Evolutionary conservation across 1,139 yeast genomes (phyloP).

Genomic region (Candida tropicalis): DNA sequence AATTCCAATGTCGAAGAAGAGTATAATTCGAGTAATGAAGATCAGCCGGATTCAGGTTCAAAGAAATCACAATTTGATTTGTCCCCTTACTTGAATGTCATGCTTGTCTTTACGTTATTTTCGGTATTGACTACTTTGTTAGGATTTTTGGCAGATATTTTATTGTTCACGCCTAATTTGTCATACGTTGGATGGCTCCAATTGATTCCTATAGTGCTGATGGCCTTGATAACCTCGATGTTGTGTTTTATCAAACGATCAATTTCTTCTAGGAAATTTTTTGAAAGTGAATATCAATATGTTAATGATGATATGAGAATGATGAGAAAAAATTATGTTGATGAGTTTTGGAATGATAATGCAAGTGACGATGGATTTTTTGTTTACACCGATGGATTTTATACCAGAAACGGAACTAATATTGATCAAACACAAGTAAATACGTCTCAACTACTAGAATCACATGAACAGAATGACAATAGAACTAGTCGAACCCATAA

Average conservation of each 20-base stretch:
- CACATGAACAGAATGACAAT: background rate
- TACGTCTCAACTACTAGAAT: background rate
- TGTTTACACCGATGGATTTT: slow-evolving; percentile 49
- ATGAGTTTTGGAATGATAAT: slow-evolving; percentile 23
- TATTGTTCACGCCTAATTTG: slow-evolving; percentile 43
- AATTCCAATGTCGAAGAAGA: background rate
- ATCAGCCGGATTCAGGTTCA: slow-evolving; percentile 3
- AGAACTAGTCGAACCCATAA: background rate
- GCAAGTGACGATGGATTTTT: slow-evolving; percentile 50
- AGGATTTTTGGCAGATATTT: slow-evolving; percentile 44
- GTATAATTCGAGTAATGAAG: background rate
- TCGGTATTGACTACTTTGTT: slow-evolving; percentile 42
- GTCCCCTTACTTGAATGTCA: slow-evolving; percentile 33
- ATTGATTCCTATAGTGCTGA: slow-evolving; percentile 38
- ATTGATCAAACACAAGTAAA: slow-evolving; percentile 7
- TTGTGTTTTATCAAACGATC: slow-evolving; percentile 45
- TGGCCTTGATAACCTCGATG: slow-evolving; percentile 40
- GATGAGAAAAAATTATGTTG: slow-evolving; percentile 21
- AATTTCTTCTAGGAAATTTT: slow-evolving; percentile 39
- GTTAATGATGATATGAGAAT: slow-evolving; percentile 43
- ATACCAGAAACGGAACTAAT: slow-evolving; percentile 21
- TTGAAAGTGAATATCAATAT: slow-evolving; percentile 33
- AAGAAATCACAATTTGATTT: slow-evolving; percentile 22
- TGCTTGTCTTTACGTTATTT: slow-evolving; percentile 35
- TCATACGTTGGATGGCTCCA: slow-evolving; percentile 50